Evolutionary conservation across 305 asterid species (phyloP).

Genomic region (Plantago coronopus): DNA sequence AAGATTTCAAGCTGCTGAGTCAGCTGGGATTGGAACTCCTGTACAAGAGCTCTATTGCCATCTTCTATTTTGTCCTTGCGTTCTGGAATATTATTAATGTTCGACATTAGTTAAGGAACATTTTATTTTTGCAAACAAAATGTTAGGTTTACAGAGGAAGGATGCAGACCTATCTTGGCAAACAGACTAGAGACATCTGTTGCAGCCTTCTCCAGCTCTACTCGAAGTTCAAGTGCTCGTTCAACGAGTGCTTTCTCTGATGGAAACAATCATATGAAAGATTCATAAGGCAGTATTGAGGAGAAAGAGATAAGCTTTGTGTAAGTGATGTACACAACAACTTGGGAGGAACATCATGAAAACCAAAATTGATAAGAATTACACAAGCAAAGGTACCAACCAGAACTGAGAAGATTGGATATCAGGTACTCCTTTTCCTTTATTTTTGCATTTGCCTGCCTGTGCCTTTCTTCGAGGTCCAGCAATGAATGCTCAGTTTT

Average conservation of each 20-base stretch:
- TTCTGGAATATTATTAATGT: slow-evolving; percentile 46
- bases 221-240: slow-evolving; percentile 83
- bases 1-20: slow-evolving; percentile 79
- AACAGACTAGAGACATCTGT: slow-evolving; percentile 85
- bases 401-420: slow-evolving; percentile 81
- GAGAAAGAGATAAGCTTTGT: background rate
- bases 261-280: slow-evolving; percentile 23
- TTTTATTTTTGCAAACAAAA: slow-evolving; percentile 8
- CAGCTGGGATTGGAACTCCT: slow-evolving; percentile 73
- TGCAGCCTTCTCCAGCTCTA: slow-evolving; percentile 86
- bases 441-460: slow-evolving; percentile 80
- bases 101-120: slow-evolving; percentile 23
- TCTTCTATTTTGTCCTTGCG: slow-evolving; percentile 94
- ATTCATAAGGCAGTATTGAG: slow-evolving; percentile 11
- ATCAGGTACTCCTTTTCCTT: slow-evolving; percentile 89
- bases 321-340: background rate
- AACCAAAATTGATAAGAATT: slow-evolving; percentile 6
- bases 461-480: slow-evolving; percentile 86
- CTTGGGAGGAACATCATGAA: slow-evolving; percentile 1
- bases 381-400: slow-evolving; percentile 37
- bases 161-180: slow-evolving; percentile 76
- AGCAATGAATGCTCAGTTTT: slow-evolving; percentile 76
- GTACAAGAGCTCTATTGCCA: slow-evolving; percentile 74
- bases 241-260: slow-evolving; percentile 92
- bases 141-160: slow-evolving; percentile 22